Base-by-base conservation (phyloP, 441 rosid genomes). In the Oxalis stricta region DNA sequence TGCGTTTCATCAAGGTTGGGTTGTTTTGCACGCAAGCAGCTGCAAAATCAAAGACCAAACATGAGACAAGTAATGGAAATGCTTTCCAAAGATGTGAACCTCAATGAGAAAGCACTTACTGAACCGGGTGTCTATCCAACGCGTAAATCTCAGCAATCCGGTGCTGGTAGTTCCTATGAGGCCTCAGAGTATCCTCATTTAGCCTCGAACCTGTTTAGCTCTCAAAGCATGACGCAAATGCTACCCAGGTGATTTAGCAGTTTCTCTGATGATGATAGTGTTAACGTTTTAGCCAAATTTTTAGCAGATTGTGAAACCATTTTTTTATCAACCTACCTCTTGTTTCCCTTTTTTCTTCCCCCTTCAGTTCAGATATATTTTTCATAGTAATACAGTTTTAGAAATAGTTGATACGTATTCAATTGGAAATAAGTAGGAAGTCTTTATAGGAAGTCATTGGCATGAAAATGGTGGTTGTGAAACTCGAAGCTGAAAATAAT, bases 51-150 rank as follows among this genome's bases (percentile, higher is more conserved):
- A 56, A 79, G 99, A 58, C 96, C 96, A 3, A 56, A 65, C 39
- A 83, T 86, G 94, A 77, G 68, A 48, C 99, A 86, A 65, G 93
- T 83, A 20, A 58, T 91, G 59, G 73, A 83, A 48, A 91, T 91
- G 99, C 84, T 91, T 33, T 65, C 84, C 40, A 80, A 63, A 63
- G 62, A 74, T 15, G 80, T 86, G 30, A 55, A 53, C 52, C 82
- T 91, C 24, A 83, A 91, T 10, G 88, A 83, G 7, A 61, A 54
- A 55, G 55, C 63, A 28, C 66, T 86, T 17, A 75, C 84, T 0
- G 70, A 78, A 50, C 96, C 96, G 2, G 96, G 79, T 24, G 66
- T 91, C 23, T 74, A 60, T 56, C 66, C 50, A 42, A 39, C 69
- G 14, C 56, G 24, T 0, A 22, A 38, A 38, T 54, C 84, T 36